A percentile compares a stretch with the other conserved stretches of the same genome.
Conservation (phyloP, 2,329 filamentous ascomycete species). For the Orbilia brochopaga region DNA sequence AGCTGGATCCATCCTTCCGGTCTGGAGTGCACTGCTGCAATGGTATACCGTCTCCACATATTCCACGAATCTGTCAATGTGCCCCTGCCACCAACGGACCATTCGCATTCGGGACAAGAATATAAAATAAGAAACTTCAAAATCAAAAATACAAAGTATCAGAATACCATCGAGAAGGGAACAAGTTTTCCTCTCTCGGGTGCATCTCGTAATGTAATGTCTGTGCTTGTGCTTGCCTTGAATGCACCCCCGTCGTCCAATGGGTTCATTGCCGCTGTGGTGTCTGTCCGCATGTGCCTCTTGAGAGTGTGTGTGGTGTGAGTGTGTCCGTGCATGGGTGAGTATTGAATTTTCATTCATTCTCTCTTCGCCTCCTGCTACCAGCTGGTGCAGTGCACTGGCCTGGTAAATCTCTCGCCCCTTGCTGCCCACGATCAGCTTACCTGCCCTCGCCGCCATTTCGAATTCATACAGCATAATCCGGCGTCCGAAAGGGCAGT, state of each 20-base stretch:
- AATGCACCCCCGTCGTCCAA: too few relatives aligned
- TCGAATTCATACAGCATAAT: slow-evolving; percentile 28
- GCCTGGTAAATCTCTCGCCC: background rate
- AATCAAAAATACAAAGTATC: too few relatives aligned
- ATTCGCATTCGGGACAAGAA: too few relatives aligned
- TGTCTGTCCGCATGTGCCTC: background rate
- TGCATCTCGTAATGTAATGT: too few relatives aligned
- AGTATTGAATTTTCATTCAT: too few relatives aligned
- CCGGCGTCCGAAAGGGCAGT: slow-evolving; percentile 17
- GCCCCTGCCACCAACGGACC: slow-evolving; percentile 37
- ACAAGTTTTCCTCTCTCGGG: too few relatives aligned
- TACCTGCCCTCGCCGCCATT: slow-evolving; percentile 26
- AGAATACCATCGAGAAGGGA: background rate
- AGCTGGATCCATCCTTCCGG: background rate
- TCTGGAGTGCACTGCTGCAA: background rate
- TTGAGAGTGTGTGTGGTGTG: too few relatives aligned
- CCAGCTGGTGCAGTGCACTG: too few relatives aligned
- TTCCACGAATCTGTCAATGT: background rate
- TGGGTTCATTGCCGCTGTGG: slow-evolving; percentile 4
- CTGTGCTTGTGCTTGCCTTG: too few relatives aligned
- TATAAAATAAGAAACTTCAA: too few relatives aligned
- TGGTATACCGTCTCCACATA: background rate
- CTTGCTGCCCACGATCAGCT: slow-evolving; percentile 36
- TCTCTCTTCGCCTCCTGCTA: too few relatives aligned
- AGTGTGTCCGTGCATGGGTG: too few relatives aligned